A percentile compares a stretch with the other conserved stretches of the same genome.
These are phyloP conservation scores for Picochlorum costavermella DNA, from an alignment of 139 green algal species.

Conservation along the genomic window DNA sequence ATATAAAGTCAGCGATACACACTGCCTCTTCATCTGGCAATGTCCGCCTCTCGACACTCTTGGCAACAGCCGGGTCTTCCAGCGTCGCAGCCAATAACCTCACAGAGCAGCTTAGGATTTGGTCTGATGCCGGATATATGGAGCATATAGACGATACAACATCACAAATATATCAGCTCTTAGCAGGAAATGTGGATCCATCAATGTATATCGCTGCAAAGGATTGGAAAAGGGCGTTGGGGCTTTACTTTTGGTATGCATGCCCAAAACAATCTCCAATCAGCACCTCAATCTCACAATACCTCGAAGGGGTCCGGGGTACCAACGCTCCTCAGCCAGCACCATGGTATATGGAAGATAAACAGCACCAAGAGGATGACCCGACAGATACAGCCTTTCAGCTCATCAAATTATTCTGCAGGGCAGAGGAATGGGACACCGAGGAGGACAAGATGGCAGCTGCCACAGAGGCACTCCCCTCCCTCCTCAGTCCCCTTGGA, in stretches of 20 bases:
- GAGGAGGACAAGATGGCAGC: slow-evolving; percentile 3
- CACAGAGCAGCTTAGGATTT: slow-evolving; percentile 51
- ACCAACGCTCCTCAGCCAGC: slow-evolving; percentile 20
- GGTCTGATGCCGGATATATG: slow-evolving; percentile 31
- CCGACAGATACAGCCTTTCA: slow-evolving; percentile 38
- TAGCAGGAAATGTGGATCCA: slow-evolving; percentile 49
- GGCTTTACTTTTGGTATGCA: slow-evolving; percentile 57
- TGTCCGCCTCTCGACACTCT: slow-evolving; percentile 59
- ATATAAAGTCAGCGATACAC: slow-evolving; percentile 32
- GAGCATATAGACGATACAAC: slow-evolving; percentile 31
- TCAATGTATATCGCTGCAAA: slow-evolving; percentile 28
- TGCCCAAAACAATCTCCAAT: slow-evolving; percentile 12
- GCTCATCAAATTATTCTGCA: slow-evolving; percentile 52
- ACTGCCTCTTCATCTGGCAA: slow-evolving; percentile 56
- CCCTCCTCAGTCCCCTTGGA: slow-evolving; percentile 22
- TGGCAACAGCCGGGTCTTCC: slow-evolving; percentile 36
- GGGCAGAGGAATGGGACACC: slow-evolving; percentile 5
- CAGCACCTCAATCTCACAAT: slow-evolving; percentile 11
- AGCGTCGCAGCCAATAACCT: slow-evolving; percentile 16
- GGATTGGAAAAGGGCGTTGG: slow-evolving; percentile 76
- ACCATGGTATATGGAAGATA: slow-evolving; percentile 36
- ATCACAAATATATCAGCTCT: slow-evolving; percentile 50
- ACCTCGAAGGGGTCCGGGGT: not conserved
- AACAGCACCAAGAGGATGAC: not conserved
- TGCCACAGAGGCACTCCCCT: slow-evolving; percentile 15